phyloP scores from a whole-genome alignment of 1,139 yeast genomes.

The Barnettozyma hawaiiensis region DNA sequence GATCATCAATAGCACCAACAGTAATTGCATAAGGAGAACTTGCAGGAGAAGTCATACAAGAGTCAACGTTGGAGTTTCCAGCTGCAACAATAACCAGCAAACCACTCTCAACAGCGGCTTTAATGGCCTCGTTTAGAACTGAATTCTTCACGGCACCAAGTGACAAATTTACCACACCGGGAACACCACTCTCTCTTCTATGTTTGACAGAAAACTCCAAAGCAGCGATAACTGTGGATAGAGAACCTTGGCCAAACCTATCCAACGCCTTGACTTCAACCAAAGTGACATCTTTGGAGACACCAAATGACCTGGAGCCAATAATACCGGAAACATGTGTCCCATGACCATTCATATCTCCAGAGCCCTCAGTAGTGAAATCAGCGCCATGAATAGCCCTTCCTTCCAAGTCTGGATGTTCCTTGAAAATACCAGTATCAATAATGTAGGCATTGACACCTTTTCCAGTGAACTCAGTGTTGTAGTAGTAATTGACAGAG shows the following conservation, averaged over 20 bases:
- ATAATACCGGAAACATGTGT: slow-evolving; percentile 87
- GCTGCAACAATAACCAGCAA: slow-evolving; percentile 83
- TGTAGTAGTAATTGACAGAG: slow-evolving; percentile 34
- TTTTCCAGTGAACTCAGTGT: slow-evolving; percentile 34
- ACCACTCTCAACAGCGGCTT: slow-evolving; percentile 66
- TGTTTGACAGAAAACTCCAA: slow-evolving; percentile 68
- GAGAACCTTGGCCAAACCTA: slow-evolving; percentile 57
- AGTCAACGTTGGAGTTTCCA: slow-evolving; percentile 73
- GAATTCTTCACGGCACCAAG: slow-evolving; percentile 66
- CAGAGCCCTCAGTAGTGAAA: slow-evolving; percentile 53
- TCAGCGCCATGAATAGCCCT: slow-evolving; percentile 50
- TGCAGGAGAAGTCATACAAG: slow-evolving; percentile 79
- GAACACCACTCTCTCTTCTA: slow-evolving; percentile 33
- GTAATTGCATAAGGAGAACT: slow-evolving; percentile 67
- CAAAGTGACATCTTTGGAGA: slow-evolving; percentile 59
- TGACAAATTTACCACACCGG: slow-evolving; percentile 75
- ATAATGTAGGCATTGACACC: slow-evolving; percentile 62
- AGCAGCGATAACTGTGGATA: slow-evolving; percentile 64
- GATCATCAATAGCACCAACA: slow-evolving; percentile 83
- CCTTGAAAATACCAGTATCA: slow-evolving; percentile 57
- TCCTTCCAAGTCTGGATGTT: slow-evolving; percentile 56
- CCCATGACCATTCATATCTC: slow-evolving; percentile 66
- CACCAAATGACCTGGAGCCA: slow-evolving; percentile 72
- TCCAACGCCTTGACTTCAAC: slow-evolving; percentile 71
- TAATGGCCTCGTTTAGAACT: slow-evolving; percentile 65